phyloP scores from a whole-genome alignment of 1,139 yeast species.

The Saccharomyces hybrid region DNA sequence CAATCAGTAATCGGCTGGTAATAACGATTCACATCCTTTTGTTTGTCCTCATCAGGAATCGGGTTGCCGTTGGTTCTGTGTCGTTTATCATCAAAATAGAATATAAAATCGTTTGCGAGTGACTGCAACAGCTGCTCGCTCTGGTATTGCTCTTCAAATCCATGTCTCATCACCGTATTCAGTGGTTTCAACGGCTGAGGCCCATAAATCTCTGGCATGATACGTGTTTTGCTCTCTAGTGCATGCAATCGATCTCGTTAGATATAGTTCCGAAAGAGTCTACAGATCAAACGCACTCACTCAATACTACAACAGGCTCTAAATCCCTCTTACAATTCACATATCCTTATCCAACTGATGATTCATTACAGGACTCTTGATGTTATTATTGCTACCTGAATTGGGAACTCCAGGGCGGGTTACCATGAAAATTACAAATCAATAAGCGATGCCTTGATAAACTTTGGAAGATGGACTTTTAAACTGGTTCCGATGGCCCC shows the following conservation, averaged over 20 bases:
- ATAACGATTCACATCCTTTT: slow-evolving; percentile 39
- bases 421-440: neutral
- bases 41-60: slow-evolving; percentile 46
- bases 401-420: neutral
- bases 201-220: slow-evolving; percentile 27
- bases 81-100: slow-evolving; percentile 81
- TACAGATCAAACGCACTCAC: neutral
- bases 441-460: neutral
- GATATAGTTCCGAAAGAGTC: neutral
- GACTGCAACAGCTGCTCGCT: slow-evolving; percentile 57
- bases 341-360: neutral
- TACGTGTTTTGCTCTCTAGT: neutral
- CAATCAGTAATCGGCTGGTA: slow-evolving; percentile 78
- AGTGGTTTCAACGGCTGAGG: slow-evolving; percentile 37
- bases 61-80: slow-evolving; percentile 90
- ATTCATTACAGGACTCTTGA: neutral
- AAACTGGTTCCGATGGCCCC: neutral
- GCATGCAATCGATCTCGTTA: neutral
- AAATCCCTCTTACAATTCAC: neutral
- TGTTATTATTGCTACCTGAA: neutral
- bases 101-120: slow-evolving; percentile 66
- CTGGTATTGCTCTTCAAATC: slow-evolving; percentile 62
- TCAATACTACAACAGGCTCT: neutral
- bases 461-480: neutral
- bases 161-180: slow-evolving; percentile 63